Base-by-base conservation (phyloP, 805 yeast genomes). In the Candida succiphila region DNA sequence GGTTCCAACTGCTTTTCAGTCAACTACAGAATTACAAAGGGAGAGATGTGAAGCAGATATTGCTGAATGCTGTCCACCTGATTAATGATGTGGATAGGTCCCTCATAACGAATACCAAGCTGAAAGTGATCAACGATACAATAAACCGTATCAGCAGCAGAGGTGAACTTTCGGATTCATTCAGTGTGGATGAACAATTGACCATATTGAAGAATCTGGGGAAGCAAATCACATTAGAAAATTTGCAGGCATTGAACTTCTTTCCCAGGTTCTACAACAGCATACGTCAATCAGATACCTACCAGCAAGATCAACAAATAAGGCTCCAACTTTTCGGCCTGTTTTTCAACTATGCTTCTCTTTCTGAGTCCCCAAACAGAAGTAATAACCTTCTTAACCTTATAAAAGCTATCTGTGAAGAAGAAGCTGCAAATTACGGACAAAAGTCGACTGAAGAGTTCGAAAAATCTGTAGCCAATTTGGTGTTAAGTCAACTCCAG, bases 221-320 rank as follows among this genome's bases (percentile, higher is more conserved):
- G 10, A 10, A 7, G 10, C 23, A 21, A 10, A 21, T 10, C 7
- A 21, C 10, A 7, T 8, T 8, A 10, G 23, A 21, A 21, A 10
- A 21, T 21, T 8, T 21, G 10, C 10, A 8, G 10, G 23, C 23
- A 8, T 21, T 21, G 23, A 10, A 21, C 10, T 58, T 56, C 40
- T 54, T 58, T 31, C 63, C 63, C 4, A 36, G 52, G 16, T 53
- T 56, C 32, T 58, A 58, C 33, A 49, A 46, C 17, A 32, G 52
- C 4, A 26, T 58, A 31, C 39, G 60, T 38, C 44, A 44, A 9
- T 47, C 54, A 8, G 17, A 40, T 1, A 41, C 38, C n/a, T 56
- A 52, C 29, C 25, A 33, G 1, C 12, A 37, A 17, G 41, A 52
- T 34, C 19, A 22, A n/a, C 30, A 28, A 4, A 29, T 48, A 9